Evolutionary conservation across 805 yeast genomes (phyloP), one percentile per base, ranked within the genome.

Genomic region (Saturnispora diversa): DNA sequence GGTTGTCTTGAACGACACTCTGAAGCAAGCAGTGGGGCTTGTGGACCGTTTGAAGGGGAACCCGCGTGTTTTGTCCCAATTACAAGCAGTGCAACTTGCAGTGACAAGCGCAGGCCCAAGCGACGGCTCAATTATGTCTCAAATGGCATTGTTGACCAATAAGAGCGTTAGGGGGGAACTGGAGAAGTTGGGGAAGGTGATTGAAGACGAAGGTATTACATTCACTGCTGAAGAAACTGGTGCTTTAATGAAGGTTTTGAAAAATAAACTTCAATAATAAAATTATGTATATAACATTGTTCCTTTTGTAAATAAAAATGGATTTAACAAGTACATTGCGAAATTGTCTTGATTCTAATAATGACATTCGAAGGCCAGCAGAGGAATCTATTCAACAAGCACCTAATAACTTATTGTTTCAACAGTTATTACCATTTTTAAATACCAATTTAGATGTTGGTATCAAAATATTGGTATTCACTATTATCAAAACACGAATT

Each of bases 401-500:
- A 6, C 30, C 29, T 16, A 31, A 32, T 15, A 24, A 20, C 6
- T 22, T 26, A 10, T 22, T 32, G 5, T 26, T 31, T 5, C 32
- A 37, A 15, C 37, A 32, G 12, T 32, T 39, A 15, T 32, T 39
- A 19, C 25, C 37, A 15, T 73, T 67, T 21, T 59, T 73, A 44
- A 58, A 65, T 19, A 49, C 52, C 9, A 47, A 58, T 15, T 56
- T 71, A 12, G 65, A 75, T 5, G 59, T 62, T 2, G 72, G 68
- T 19, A 68, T 82, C 37, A 72, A 78, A 50, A 64, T 75, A 36
- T 84, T 94, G 10, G 81, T 94, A 2, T 87, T 92, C 0, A 78
- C 90, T 4, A 85, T 76, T 59, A 75, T 86, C 59, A 90, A 90
- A 58, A 88, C 90, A 59, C 69, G 77, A 42, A 69, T 86, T 17